Evolutionary conservation across 2,329 filamentous ascomycete genomes (phyloP).

Genomic region (Sclerotiophoma versabilis): DNA sequence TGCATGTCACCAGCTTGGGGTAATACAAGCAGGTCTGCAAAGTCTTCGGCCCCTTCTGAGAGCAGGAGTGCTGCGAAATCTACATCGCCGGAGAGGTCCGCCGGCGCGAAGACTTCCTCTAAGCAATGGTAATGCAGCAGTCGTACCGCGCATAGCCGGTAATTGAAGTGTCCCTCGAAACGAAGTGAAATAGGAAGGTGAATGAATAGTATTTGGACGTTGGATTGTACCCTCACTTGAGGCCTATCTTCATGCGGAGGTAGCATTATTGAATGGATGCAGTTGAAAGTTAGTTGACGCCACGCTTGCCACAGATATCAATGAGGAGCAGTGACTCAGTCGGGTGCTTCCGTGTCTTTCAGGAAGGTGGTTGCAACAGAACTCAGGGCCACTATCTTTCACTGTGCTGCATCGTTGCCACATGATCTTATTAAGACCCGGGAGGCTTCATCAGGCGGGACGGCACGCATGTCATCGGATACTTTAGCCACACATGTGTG

Average conservation of each 20-base stretch:
- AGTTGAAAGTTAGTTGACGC: background rate
- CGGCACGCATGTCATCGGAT: conserved; percentile 15
- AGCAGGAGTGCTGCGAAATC: background rate
- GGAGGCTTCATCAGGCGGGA: conserved; percentile 8
- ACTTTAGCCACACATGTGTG: background rate
- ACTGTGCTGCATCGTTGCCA: conserved; percentile 1
- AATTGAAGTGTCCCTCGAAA: background rate
- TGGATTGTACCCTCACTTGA: background rate
- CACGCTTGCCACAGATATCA: background rate
- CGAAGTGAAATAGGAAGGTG: conserved; percentile 9
- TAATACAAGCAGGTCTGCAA: background rate
- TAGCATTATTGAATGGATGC: conserved; percentile 1
- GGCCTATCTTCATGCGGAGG: background rate
- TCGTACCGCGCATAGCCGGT: conserved; percentile 2
- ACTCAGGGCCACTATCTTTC: background rate
- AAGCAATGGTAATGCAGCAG: background rate
- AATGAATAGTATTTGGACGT: background rate
- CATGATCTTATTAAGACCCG: background rate
- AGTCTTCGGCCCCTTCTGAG: background rate
- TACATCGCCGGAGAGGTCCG: background rate
- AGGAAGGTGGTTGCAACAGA: background rate
- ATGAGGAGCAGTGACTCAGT: background rate
- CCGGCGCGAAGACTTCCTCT: background rate
- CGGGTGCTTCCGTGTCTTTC: background rate
- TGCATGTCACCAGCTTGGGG: conserved; percentile 14